A percentile compares a stretch with the other conserved stretches of the same genome.
Conservation (phyloP, 2,329 filamentous ascomycete species). For the Arthroderma sp. region DNA sequence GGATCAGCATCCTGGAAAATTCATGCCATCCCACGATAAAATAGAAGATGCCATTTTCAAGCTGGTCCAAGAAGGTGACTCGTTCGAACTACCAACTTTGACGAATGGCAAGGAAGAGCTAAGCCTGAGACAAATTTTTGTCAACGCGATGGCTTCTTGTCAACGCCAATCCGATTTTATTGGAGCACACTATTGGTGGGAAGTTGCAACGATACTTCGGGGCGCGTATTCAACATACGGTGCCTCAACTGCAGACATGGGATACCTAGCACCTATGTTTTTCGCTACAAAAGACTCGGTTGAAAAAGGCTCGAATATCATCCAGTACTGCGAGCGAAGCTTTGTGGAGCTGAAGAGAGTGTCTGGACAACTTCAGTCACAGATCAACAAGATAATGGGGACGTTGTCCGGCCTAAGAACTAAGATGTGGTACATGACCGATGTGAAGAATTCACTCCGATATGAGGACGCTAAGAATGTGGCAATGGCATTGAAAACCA, state of each 20-base stretch:
- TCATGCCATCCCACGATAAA: constrained; percentile 69
- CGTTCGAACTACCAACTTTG: constrained; percentile 60
- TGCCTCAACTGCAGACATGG: constrained; percentile 50
- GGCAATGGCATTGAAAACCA: constrained; percentile 75
- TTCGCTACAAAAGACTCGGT: constrained; percentile 33
- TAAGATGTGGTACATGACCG: constrained; percentile 98
- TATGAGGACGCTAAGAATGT: constrained; percentile 83
- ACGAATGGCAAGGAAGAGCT: constrained; percentile 7
- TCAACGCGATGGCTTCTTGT: constrained; percentile 62
- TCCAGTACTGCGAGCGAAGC: constrained; percentile 25
- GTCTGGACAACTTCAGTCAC: constrained; percentile 61
- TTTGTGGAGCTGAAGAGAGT: constrained; percentile 73
- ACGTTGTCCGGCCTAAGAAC: constrained; percentile 65
- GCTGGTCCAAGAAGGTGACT: constrained; percentile 52
- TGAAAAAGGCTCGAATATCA: constrained; percentile 19
- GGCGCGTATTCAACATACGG: constrained; percentile 44
- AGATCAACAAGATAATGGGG: constrained; percentile 61
- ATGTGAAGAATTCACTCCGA: constrained; percentile 76
- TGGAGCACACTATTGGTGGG: constrained; percentile 73
- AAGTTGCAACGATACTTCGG: constrained; percentile 61
- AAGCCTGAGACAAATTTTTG: constrained; percentile 29
- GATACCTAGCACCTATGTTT: constrained; percentile 60
- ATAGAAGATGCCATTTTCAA: constrained; percentile 68
- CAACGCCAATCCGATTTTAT: constrained; percentile 71
- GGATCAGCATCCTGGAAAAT: not conserved